Evolutionary conservation across 1,284 basidiomycete species (phyloP), one percentile per base, ranked within the genome.

Genomic region (Heterobasidion occidentale): DNA sequence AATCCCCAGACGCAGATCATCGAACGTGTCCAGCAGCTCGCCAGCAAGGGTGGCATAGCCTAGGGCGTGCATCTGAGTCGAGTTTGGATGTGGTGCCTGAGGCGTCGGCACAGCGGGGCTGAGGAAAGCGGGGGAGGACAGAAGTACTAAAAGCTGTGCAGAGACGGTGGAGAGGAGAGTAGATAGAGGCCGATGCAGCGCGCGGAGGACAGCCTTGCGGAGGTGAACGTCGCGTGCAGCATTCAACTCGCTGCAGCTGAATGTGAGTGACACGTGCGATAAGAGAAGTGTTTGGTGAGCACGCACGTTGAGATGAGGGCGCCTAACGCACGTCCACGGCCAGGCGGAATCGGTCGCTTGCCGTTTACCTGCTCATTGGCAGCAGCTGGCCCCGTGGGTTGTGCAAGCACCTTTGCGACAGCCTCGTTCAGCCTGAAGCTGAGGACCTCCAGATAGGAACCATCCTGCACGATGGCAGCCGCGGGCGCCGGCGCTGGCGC

Each of bases 361-460:
- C 88, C 87, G 51, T 72, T 70, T 15, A 88, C 66, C 44, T 77
- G 68, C 58, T 89, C 86, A 55, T 69, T 69, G 6, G 74, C 68
- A 51, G 69, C 63, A 27, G 75, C 73, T 27, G 81, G 74, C 9
- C 81, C 81, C 1, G 75, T 66, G 14, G 88, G 85, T 60, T 85
- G 83, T 12, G 79, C 75, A 46, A 91, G 73, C 1, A 87, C 84
- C 70, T 81, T 88, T 49, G 86, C 83, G n/a, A 88, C 86, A 0
- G 85, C 88, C 68, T 92, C 89, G 64, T 83, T 89, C 46, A 92
- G 74, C 67, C 85, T 89, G 56, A 90, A 74, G 61, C 82, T 77
- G 51, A 91, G 78, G 54, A 83, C 79, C 67, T 90, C 86, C 58
- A 90, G 76, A 68, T 90, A 91, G 6, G 86, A 86, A 54, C 85